These are phyloP conservation scores for Amaranthus cruentus DNA, from an alignment of 148 eudicot genomes.

Conservation along the genomic window DNA sequence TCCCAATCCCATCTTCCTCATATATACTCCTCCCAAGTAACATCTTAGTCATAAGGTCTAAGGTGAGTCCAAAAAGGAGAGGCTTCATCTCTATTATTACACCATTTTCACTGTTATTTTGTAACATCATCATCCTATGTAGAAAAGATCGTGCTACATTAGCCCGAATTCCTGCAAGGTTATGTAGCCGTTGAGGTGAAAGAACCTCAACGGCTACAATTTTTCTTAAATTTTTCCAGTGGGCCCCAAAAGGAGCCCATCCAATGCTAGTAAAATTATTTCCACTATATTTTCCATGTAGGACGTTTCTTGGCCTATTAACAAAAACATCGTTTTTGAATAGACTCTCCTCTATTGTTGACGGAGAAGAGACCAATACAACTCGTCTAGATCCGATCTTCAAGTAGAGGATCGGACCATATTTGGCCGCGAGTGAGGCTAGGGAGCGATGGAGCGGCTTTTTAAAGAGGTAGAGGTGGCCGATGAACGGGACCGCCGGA, in stretches of 20 bases:
- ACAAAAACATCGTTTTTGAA: slow-evolving; percentile 5
- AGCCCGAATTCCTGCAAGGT: slow-evolving; percentile 17
- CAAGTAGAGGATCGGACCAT: slow-evolving; percentile 16
- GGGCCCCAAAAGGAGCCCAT: slow-evolving; percentile 10
- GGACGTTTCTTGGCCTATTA: slow-evolving; percentile 4
- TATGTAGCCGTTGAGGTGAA: slow-evolving; percentile 26
- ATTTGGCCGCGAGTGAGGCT: slow-evolving; percentile 5
- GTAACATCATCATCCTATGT: slow-evolving; percentile 12
- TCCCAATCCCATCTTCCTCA: background rate
- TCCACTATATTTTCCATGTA: slow-evolving; percentile 8
- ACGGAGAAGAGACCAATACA: slow-evolving; percentile 4
- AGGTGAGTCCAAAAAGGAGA: slow-evolving; percentile 21
- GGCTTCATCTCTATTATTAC: slow-evolving; percentile 26
- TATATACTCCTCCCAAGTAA: slow-evolving; percentile 27
- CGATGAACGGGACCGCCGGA: slow-evolving; percentile 13
- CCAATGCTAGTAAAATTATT: background rate
- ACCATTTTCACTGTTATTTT: background rate
- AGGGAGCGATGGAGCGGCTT: slow-evolving; percentile 23
- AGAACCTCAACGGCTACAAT: slow-evolving; percentile 27
- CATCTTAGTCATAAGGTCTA: slow-evolving; percentile 36
- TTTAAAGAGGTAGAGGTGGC: slow-evolving; percentile 20
- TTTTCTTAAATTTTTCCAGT: slow-evolving; percentile 18
- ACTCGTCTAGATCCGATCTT: background rate
- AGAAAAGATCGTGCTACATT: slow-evolving; percentile 25
- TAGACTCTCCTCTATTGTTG: slow-evolving; percentile 5